Evolutionary conservation across 2,329 filamentous ascomycete species (phyloP), one percentile per base, ranked within the genome.

Genomic region (Gnomoniopsis smithogilvyi): DNA sequence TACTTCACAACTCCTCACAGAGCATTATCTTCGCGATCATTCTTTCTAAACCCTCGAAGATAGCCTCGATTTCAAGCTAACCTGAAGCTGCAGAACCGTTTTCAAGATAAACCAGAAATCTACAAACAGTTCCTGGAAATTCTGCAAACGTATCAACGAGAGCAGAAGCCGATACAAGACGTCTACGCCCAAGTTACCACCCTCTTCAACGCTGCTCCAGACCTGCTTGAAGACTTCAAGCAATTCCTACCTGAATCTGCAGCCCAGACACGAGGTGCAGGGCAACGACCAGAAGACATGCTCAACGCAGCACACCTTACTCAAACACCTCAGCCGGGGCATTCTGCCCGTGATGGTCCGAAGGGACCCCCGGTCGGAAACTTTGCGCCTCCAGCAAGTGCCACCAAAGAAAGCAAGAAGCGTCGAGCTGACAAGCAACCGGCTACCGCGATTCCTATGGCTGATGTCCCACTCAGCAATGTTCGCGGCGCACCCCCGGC

Each of bases 91-190:
- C 69, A 96, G 92, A 99, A 98, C 71, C 94, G 95, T 48, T 99
- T 98, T 75, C 89, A 96, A 67, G 89, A 93, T 68, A 93, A 96
- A 64, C 95, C 95, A 7, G 95, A 99, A 72, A 98, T 99, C 63
- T 99, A 99, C 79, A 99, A 99, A 74, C 94, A 99, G 70, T 99
- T 99, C 70, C 82, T 99, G 33, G 95, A 99, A 72, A 99, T 99
- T 51, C 79, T 99, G 49, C 95, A 99, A 74, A 99, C 95, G 2
- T 99, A 99, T 68, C 95, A 99, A 74, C 86, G 95, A 59, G 95
- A 99, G 73, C 96, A 95, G 55, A 98, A 98, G 71, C 96, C 95
- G 0, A 99, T 99, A 41, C 93, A 97, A 72, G 95, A 99, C 73
- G 95, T 99, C 3, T 99, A 99, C 72, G 90, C 91, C 1, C 95